Evolutionary conservation across 805 yeast species (phyloP).

Genomic region (Nakazawaea holstii): DNA sequence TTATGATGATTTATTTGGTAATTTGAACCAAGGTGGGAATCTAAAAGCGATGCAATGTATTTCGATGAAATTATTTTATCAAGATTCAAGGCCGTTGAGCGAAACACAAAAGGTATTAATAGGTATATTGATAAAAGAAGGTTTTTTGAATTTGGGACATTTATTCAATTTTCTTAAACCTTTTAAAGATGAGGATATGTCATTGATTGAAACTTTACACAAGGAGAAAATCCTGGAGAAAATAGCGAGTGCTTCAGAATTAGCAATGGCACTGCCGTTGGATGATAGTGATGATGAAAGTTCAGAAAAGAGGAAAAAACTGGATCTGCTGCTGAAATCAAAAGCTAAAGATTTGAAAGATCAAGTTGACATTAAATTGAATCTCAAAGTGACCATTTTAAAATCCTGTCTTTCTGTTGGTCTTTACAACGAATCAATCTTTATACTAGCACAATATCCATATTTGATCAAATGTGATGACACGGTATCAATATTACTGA

Average conservation of each 20-base stretch:
- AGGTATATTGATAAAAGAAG: conserved; percentile 58
- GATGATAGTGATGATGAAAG: conserved; percentile 57
- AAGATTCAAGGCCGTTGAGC: conserved; percentile 28
- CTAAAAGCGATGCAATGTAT: conserved; percentile 48
- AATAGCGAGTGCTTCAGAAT: conserved; percentile 65
- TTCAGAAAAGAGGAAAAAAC: conserved; percentile 8
- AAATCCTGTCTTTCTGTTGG: conserved; percentile 54
- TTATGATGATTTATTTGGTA: conserved; percentile 16
- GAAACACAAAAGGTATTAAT: conserved; percentile 39
- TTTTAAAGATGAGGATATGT: conserved; percentile 36
- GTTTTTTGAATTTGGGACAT: conserved; percentile 58
- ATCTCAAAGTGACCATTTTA: conserved; percentile 41
- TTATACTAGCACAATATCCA: conserved; percentile 56
- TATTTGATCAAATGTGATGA: conserved; percentile 49
- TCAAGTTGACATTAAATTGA: conserved; percentile 11
- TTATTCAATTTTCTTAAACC: conserved; percentile 57
- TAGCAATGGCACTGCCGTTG: conserved; percentile 85
- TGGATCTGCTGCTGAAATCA: conserved; percentile 7
- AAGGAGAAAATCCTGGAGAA: conserved; percentile 44
- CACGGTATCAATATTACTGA: conserved; percentile 40
- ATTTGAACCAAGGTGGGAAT: conserved; percentile 47
- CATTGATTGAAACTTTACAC: conserved; percentile 35
- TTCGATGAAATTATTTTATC: conserved; percentile 34
- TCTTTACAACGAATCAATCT: conserved; percentile 55
- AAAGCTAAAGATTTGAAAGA: conserved; percentile 13